These are phyloP conservation scores for Biscogniauxia sp. DNA, from an alignment of 2,329 filamentous ascomycete species.

Conservation along the genomic window DNA sequence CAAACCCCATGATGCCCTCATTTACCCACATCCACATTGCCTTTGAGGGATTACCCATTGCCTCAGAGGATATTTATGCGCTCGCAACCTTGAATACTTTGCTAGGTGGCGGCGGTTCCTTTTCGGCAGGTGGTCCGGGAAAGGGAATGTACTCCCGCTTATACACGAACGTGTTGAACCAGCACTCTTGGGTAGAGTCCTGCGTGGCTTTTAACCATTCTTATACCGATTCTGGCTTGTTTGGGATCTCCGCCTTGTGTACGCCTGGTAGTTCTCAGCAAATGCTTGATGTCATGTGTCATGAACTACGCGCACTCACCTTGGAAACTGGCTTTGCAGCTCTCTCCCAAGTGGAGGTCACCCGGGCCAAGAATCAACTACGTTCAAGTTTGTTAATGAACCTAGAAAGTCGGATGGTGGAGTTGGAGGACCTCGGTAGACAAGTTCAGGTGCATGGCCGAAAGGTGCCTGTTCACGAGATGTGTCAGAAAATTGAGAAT, in stretches of 20 bases:
- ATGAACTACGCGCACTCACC: conserved; percentile 77
- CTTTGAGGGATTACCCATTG: conserved; percentile 91
- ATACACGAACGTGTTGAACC: conserved; percentile 97
- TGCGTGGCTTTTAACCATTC: conserved; percentile 97
- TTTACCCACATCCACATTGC: conserved; percentile 94
- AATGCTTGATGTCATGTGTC: conserved; percentile 95
- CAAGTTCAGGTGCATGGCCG: conserved; percentile 96
- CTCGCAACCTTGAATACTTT: conserved; percentile 93
- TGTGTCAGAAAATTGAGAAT: conserved; percentile 83
- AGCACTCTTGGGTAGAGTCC: conserved; percentile 95
- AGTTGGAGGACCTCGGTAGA: conserved; percentile 90
- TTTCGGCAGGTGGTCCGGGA: conserved; percentile 92
- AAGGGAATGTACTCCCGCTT: conserved; percentile 99
- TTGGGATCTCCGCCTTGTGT: conserved; percentile 88
- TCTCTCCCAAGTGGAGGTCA: conserved; percentile 74
- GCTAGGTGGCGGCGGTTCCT: conserved; percentile 92
- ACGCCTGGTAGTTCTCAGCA: conserved; percentile 71
- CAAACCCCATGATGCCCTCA: conserved; percentile 72
- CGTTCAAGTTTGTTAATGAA: conserved; percentile 92
- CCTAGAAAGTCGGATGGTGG: conserved; percentile 93
- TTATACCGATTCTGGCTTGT: conserved; percentile 93
- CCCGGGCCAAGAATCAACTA: conserved; percentile 94
- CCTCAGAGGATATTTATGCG: conserved; percentile 90
- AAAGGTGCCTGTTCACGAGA: conserved; percentile 88
- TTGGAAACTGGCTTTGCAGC: conserved; percentile 71